Percentiles rank a stretch among this genome's conserved stretches.
These are phyloP conservation scores for Rhynchosporium graminicola DNA, from an alignment of 2,329 filamentous ascomycete species.

Conservation along the genomic window DNA sequence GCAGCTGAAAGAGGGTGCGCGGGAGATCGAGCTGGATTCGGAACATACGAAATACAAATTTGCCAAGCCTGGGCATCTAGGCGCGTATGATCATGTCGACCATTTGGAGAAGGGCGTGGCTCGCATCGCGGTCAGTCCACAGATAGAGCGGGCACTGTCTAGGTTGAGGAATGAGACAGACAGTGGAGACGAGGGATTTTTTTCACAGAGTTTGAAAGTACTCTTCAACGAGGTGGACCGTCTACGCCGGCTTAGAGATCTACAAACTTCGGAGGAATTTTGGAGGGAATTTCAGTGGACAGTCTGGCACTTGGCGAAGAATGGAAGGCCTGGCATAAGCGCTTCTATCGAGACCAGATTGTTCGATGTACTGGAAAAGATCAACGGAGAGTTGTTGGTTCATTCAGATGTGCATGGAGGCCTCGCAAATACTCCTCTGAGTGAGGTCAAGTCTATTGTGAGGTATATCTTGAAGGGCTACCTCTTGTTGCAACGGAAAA, in stretches of 20 bases:
- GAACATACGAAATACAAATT: constrained; percentile 64
- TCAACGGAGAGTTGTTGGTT: not conserved
- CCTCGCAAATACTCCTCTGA: not conserved
- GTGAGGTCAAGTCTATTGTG: constrained; percentile 15
- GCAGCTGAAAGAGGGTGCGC: constrained; percentile 45
- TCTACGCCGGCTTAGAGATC: constrained; percentile 37
- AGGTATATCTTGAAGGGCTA: constrained; percentile 31
- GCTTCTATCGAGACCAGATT: constrained; percentile 57
- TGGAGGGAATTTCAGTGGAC: constrained; percentile 57
- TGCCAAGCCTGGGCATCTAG: constrained; percentile 48
- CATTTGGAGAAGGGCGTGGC: constrained; percentile 57
- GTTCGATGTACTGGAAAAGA: constrained; percentile 46
- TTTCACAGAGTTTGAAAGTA: constrained; percentile 51
- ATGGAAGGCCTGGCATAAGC: constrained; percentile 66
- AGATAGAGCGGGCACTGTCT: constrained; percentile 50
- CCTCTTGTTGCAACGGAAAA: no score
- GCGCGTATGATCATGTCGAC: constrained; percentile 55
- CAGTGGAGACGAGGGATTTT: constrained; percentile 61
- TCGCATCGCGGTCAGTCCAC: constrained; percentile 52
- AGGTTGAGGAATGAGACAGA: constrained; percentile 56
- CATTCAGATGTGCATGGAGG: not conserved
- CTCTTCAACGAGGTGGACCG: constrained; percentile 49
- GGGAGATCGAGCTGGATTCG: constrained; percentile 58
- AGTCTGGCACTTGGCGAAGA: constrained; percentile 65
- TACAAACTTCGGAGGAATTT: constrained; percentile 45